Evolutionary conservation across 495 filamentous ascomycete genomes (phyloP), one percentile per base, ranked within the genome.

Genomic region (Cercophora newfieldiana): DNA sequence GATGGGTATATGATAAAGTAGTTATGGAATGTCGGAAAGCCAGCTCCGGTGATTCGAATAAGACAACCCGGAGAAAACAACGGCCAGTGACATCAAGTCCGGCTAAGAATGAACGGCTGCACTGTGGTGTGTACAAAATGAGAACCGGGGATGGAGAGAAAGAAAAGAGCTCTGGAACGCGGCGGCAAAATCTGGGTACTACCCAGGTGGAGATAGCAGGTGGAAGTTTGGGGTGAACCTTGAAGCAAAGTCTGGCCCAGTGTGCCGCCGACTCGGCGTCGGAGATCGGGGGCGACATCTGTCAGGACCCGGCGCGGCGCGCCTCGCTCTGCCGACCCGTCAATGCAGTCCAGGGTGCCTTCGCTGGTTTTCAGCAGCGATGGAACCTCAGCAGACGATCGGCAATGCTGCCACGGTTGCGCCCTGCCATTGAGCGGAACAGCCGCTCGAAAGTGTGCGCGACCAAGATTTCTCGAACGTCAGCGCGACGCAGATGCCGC

Each of bases 271-370:
- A 7, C 21, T 26, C 21, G 51, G 22, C 26, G 21, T 55, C 26
- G 51, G 51, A 22, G 51, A 24, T 26, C 51, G 51, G 51, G 21
- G 51, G 51, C 51, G 21, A 24, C 51, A 16, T 55, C 37, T 44
- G 37, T 26, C 51, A 55, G 26, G 51, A 26, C 21, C 51, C 51
- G 51, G 51, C 51, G 21, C n/a, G 22, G 51, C 26, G 51, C 21
- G 14, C 51, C 51, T 55, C 26, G 26, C 19, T 28, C 51, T 22
- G 25, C 51, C 51, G 22, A 24, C 16, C 56, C 56, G 56, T 59
- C 29, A n/a, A 59, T 59, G 56, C 56, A 19, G 30, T 59, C 56
- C 14, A 37, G 56, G 56, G 56, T 31, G 10, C 29, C 56, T 31
- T 31, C 56, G 56, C 30, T 31, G 56, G 18, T 18, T n/a, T 22